phyloP scores from a whole-genome alignment of 768 basidiomycete species.

The Lactarius quietus region DNA sequence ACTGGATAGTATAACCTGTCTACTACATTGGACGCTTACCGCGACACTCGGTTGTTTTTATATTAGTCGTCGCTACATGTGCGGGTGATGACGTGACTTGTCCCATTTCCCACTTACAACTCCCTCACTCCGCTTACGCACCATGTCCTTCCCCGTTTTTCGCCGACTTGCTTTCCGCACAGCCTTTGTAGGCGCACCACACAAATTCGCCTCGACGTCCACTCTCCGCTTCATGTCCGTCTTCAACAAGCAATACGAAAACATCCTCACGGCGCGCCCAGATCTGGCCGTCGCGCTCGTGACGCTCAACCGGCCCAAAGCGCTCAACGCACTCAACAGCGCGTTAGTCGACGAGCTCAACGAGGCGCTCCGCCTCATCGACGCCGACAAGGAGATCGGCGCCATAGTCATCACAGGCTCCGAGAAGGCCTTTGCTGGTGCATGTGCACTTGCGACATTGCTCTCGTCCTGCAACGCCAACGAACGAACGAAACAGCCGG shows the following conservation, averaged over 20 bases:
- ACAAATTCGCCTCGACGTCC: neutral
- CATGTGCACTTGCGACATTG: constrained; percentile 31
- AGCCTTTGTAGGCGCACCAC: neutral
- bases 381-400: constrained; percentile 65
- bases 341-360: constrained; percentile 83
- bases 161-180: constrained; percentile 4
- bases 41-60: too few species aligned
- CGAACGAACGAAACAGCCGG: constrained; percentile 56
- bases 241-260: constrained; percentile 44
- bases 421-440: constrained; percentile 90
- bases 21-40: too few species aligned
- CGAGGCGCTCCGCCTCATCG: constrained; percentile 51
- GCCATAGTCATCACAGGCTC: constrained; percentile 93
- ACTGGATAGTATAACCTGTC: too few species aligned
- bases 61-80: too few species aligned
- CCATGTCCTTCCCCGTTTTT: constrained; percentile 2
- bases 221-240: constrained; percentile 51
- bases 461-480: neutral
- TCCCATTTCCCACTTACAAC: neutral
- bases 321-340: constrained; percentile 81
- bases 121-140: neutral
- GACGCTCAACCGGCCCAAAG: constrained; percentile 86
- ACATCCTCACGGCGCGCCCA: constrained; percentile 67
- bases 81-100: neutral
- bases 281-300: constrained; percentile 71